Percentiles rank a stretch among this genome's conserved stretches.
Conservation (phyloP, 495 filamentous ascomycete species). For the Podospora bellae-mahoneyi region DNA sequence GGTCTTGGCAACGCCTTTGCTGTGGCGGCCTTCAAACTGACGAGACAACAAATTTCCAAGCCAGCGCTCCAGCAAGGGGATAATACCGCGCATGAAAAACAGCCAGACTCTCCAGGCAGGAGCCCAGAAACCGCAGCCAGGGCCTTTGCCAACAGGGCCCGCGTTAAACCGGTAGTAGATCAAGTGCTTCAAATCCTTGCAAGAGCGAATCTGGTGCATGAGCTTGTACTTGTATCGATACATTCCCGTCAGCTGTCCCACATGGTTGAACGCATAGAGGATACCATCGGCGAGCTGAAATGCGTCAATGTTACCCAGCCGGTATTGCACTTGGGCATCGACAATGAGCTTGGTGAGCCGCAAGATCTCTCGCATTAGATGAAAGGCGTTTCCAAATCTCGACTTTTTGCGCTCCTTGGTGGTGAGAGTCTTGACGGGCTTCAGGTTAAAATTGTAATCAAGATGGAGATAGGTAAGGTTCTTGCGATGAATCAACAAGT, state of each 20-base stretch:
- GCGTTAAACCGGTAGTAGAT: conserved; percentile 99
- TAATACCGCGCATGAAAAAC: conserved; percentile 99
- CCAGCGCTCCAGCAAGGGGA: conserved; percentile 95
- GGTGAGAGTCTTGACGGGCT: conserved; percentile 97
- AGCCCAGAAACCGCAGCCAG: conserved; percentile 98
- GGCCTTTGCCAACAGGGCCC: conserved; percentile 94
- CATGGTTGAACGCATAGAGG: conserved; percentile 98
- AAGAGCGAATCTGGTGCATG: conserved; percentile 99
- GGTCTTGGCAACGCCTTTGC: conserved; percentile 98
- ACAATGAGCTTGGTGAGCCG: conserved; percentile 97
- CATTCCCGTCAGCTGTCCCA: conserved; percentile 98
- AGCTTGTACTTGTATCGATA: conserved; percentile 99
- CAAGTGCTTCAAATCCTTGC: conserved; percentile 98
- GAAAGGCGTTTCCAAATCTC: conserved; percentile 98
- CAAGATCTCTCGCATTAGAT: conserved; percentile 98
- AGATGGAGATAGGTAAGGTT: conserved; percentile 98
- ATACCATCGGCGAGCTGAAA: conserved; percentile 99
- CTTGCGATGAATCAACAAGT: conserved; percentile 95
- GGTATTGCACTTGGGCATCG: conserved; percentile 97
- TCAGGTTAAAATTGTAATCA: conserved; percentile 99
- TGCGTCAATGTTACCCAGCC: conserved; percentile 96
- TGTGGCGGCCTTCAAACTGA: conserved; percentile 98
- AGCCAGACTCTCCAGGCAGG: conserved; percentile 99
- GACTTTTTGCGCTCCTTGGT: conserved; percentile 99
- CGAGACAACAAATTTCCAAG: conserved; percentile 93